These are phyloP conservation scores for Pinus taeda DNA, from an alignment of 75 land plant genomes.

Conservation along the genomic window DNA sequence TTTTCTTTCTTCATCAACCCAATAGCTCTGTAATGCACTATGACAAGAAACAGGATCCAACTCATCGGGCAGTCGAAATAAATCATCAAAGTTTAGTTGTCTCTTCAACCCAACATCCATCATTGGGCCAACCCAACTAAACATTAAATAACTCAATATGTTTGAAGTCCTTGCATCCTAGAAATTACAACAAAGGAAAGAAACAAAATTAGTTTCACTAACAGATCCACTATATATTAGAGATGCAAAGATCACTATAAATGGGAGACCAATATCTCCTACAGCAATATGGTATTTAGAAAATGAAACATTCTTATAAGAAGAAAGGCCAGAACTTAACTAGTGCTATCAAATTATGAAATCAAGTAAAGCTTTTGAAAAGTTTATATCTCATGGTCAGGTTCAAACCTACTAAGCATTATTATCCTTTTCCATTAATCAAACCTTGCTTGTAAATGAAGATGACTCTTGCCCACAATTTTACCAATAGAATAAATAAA, in stretches of 20 bases:
- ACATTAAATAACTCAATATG: constrained; percentile 3
- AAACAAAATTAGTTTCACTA: neutral
- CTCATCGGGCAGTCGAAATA: neutral
- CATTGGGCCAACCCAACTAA: constrained; percentile 5
- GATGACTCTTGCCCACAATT: neutral
- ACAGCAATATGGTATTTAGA: neutral
- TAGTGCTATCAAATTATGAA: neutral
- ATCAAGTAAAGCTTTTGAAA: neutral
- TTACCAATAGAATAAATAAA: neutral
- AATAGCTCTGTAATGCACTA: neutral
- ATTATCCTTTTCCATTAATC: neutral
- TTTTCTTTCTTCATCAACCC: neutral
- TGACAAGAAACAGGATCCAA: constrained; percentile 8
- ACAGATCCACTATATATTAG: neutral
- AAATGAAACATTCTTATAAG: neutral
- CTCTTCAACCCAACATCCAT: constrained; percentile 9
- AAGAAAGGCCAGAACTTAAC: neutral
- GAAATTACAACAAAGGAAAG: neutral
- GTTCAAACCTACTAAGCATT: neutral
- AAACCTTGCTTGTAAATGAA: neutral
- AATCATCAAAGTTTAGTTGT: constrained; percentile 4
- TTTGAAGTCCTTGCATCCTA: neutral
- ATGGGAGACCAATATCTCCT: neutral
- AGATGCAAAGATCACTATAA: neutral
- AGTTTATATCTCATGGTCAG: neutral